A percentile compares a stretch with the other conserved stretches of the same genome.
Conservation (phyloP, 768 basidiomycete species). For the Boletus rufocinnamomeus region DNA sequence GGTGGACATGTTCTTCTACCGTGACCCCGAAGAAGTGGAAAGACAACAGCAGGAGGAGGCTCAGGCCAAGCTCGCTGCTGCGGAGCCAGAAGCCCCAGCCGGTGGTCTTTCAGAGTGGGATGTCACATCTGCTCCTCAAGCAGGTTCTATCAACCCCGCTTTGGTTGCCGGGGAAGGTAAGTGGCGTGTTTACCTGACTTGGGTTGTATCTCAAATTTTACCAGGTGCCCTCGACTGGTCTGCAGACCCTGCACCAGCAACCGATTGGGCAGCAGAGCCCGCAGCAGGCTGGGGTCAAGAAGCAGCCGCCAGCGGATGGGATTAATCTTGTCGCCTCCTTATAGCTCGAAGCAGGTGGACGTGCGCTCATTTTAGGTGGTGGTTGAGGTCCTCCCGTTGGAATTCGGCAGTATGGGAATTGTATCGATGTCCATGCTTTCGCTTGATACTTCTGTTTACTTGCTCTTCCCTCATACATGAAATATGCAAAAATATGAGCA, state of each 20-base stretch:
- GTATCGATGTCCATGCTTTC: conserved; percentile 25
- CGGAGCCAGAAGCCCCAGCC: conserved; percentile 57
- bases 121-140: conserved; percentile 62
- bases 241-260: conserved; percentile 58
- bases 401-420: conserved; percentile 17
- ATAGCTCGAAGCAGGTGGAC: conserved; percentile 6
- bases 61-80: conserved; percentile 70
- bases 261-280: conserved; percentile 91
- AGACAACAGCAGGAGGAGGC: conserved; percentile 95
- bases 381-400: conserved; percentile 3
- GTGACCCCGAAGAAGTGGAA: conserved; percentile 99
- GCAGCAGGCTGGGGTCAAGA: conserved; percentile 40
- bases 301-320: conserved; percentile 31
- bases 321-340: conserved; percentile 17
- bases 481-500: conserved; percentile 24
- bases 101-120: conserved; percentile 70
- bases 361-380: not conserved
- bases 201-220: conserved; percentile 1
- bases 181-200: conserved; percentile 14
- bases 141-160: conserved; percentile 76
- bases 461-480: conserved; percentile 19
- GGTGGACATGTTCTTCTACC: conserved; percentile 99
- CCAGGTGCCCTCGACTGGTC: conserved; percentile 82
- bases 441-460: conserved; percentile 16
- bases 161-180: conserved; percentile 63